Evolutionary conservation across 345 rosid species (phyloP).

Genomic region (Laguncularia racemosa): DNA sequence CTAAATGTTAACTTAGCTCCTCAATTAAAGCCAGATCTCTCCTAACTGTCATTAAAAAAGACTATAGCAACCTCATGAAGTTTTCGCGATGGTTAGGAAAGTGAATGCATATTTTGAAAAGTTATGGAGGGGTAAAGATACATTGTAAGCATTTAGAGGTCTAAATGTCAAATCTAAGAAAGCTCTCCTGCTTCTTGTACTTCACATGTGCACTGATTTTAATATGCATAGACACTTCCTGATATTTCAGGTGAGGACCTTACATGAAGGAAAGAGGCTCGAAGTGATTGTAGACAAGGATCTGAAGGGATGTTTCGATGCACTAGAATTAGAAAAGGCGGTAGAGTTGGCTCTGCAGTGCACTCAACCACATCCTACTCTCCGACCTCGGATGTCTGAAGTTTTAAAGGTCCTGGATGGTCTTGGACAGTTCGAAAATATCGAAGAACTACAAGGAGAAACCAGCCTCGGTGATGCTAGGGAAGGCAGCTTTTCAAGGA

Average conservation of each 20-base stretch:
- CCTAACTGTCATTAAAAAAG: too few relatives aligned
- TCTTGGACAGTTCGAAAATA: constrained; percentile 41
- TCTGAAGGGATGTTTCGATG: constrained; percentile 66
- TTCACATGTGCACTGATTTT: too few relatives aligned
- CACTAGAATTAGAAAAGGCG: constrained; percentile 50
- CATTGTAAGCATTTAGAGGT: too few relatives aligned
- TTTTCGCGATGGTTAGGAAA: too few relatives aligned
- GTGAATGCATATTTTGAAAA: not conserved
- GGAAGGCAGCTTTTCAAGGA: constrained; percentile 46
- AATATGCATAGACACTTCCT: not conserved
- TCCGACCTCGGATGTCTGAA: constrained; percentile 77
- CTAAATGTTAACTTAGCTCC: not conserved
- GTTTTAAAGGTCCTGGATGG: constrained; percentile 65
- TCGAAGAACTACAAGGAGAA: constrained; percentile 37
- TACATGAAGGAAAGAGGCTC: constrained; percentile 62
- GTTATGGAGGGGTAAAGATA: too few relatives aligned
- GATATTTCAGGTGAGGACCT: constrained; percentile 58
- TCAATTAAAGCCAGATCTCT: too few relatives aligned
- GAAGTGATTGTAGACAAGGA: constrained; percentile 71
- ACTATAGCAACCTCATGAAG: too few relatives aligned
- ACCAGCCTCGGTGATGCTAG: constrained; percentile 29
- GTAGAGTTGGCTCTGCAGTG: constrained; percentile 73
- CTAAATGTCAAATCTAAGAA: too few relatives aligned
- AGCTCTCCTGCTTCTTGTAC: too few relatives aligned
- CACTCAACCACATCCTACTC: constrained; percentile 57